Evolutionary conservation across 176 grass and related monocot genomes (phyloP).

Genomic region (Alloteropsis semialata): DNA sequence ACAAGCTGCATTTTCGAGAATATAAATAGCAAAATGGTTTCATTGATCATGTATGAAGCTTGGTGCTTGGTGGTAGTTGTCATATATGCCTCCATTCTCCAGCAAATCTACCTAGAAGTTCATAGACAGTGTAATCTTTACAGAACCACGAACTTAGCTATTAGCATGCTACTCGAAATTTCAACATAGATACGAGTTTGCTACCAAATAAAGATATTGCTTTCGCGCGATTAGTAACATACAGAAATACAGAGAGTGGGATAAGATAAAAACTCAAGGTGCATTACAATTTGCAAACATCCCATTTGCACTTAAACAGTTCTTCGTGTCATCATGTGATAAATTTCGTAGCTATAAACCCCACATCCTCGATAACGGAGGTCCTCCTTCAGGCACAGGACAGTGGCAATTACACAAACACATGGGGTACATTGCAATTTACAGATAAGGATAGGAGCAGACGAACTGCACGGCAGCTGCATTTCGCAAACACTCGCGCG

Average conservation of each 20-base stretch:
- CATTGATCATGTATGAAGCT: not conserved
- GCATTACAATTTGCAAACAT: too few species aligned
- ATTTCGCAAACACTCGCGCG: constrained; percentile 24
- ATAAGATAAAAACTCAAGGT: too few species aligned
- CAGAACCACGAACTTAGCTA: not conserved
- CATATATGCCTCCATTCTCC: not conserved
- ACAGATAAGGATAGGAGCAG: not conserved
- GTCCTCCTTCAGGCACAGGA: not conserved
- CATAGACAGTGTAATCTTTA: too few species aligned
- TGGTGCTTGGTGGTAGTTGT: not conserved
- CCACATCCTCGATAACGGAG: not conserved
- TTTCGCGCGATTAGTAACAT: too few species aligned
- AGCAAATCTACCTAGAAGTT: too few species aligned
- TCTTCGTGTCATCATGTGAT: too few species aligned
- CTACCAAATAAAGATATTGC: too few species aligned
- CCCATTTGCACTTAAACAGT: too few species aligned
- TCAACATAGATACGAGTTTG: too few species aligned
- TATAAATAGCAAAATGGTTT: not conserved
- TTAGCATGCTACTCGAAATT: not conserved
- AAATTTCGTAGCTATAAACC: too few species aligned
- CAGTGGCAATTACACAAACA: constrained; percentile 24
- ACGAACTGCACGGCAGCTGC: not conserved
- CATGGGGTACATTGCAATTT: not conserved
- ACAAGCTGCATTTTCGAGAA: not conserved
- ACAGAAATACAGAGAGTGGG: too few species aligned